Conservation (phyloP, 352 stramenopile genomes). For the Aphanomyces cochlioides region DNA sequence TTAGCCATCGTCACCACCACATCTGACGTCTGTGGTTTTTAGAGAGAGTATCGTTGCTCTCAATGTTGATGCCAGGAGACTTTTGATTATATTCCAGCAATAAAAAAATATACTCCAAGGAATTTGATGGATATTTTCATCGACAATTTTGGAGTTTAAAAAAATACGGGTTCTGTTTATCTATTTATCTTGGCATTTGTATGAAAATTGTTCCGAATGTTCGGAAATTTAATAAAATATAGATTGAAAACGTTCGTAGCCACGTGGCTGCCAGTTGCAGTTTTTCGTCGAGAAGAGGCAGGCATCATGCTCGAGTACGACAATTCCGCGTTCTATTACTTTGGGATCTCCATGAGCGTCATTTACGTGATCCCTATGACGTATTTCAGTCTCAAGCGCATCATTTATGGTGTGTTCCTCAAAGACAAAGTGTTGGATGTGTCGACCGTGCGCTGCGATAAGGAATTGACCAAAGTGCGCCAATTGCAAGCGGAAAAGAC, state of each 20-base stretch:
- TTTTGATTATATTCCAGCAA: too few species aligned
- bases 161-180: too few species aligned
- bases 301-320: constrained; percentile 96
- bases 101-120: too few species aligned
- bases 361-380: constrained; percentile 96
- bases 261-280: constrained; percentile 7
- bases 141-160: too few species aligned
- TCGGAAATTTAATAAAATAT: constrained; percentile 7
- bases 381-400: constrained; percentile 77
- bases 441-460: constrained; percentile 74
- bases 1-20: too few species aligned
- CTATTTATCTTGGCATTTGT: neutral
- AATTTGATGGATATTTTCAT: too few species aligned
- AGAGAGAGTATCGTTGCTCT: too few species aligned
- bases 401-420: constrained; percentile 87
- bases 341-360: constrained; percentile 94
- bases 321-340: constrained; percentile 99
- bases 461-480: constrained; percentile 81
- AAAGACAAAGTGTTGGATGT: constrained; percentile 86
- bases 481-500: constrained; percentile 82
- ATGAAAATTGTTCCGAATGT: neutral
- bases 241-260: neutral
- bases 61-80: too few species aligned
- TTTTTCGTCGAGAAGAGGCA: neutral
- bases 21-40: too few species aligned